These are phyloP conservation scores for Petunia hybrid DNA, from an alignment of 305 asterid species.

Conservation along the genomic window DNA sequence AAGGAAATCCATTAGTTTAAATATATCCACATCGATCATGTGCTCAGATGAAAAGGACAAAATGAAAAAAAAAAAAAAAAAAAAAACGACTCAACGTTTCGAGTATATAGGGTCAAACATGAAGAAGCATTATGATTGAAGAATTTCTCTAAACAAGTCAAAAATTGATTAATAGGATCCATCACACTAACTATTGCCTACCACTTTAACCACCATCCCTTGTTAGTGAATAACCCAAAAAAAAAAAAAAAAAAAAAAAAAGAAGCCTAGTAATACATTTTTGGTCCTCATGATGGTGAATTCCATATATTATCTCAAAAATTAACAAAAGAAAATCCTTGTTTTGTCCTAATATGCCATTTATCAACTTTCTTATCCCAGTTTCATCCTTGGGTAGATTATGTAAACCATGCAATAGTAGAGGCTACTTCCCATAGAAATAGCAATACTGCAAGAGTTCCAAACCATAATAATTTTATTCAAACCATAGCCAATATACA, in stretches of 20 bases:
- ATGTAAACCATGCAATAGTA: no score
- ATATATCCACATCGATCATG: not conserved
- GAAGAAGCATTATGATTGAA: not conserved
- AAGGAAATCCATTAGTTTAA: not conserved
- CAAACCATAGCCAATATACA: no score
- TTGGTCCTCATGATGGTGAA: not conserved
- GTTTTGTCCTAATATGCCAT: not conserved
- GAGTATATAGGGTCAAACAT: not conserved
- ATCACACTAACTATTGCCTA: not conserved
- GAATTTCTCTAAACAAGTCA: not conserved
- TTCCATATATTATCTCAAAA: not conserved
- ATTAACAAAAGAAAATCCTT: not conserved
- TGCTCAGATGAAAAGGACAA: no score
- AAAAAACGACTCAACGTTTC: not conserved
- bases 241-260: not conserved
- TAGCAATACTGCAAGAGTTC: no score
- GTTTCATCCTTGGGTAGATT: not conserved
- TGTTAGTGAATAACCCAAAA: not conserved
- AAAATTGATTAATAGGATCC: not conserved
- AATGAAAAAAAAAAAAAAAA: no score
- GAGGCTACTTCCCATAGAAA: no score
- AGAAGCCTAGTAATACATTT: not conserved
- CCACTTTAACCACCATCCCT: not conserved
- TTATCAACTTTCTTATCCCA: not conserved
- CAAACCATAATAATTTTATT: no score